These are phyloP conservation scores for Lolium perenne DNA, from an alignment of 176 grass and related monocot genomes.

Conservation along the genomic window DNA sequence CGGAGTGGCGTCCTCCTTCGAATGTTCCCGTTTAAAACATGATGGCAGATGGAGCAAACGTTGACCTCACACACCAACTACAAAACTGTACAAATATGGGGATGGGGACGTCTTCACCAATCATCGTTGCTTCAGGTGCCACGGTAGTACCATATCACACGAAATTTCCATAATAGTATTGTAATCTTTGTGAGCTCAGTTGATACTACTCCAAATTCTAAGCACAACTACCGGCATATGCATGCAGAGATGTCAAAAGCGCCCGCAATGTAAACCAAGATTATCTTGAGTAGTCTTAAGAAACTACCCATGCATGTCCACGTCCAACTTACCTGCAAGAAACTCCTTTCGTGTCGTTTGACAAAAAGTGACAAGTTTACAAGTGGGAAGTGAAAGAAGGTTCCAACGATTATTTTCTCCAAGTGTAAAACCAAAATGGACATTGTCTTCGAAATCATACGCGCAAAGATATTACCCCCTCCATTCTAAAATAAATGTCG, in stretches of 20 bases:
- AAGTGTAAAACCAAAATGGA: background rate
- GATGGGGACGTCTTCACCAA: constrained; percentile 2
- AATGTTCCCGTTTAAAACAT: background rate
- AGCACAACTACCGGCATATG: background rate
- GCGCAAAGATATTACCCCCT: background rate
- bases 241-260: constrained; percentile 4
- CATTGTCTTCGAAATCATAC: background rate
- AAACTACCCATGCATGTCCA: background rate
- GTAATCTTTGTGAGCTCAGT: background rate
- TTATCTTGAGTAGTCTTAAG: background rate
- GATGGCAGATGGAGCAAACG: constrained; percentile 17
- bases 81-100: background rate
- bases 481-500: background rate
- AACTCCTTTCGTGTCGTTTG: constrained; percentile 33
- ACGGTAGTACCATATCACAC: background rate
- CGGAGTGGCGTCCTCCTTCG: constrained; percentile 10
- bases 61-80: constrained; percentile 26
- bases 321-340: constrained; percentile 47
- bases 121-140: background rate
- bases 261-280: background rate
- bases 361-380: background rate
- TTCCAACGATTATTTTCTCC: background rate
- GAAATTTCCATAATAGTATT: background rate
- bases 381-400: background rate
- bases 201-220: background rate